phyloP scores from a whole-genome alignment of 768 basidiomycete species.

The Tricholoma sp. region DNA sequence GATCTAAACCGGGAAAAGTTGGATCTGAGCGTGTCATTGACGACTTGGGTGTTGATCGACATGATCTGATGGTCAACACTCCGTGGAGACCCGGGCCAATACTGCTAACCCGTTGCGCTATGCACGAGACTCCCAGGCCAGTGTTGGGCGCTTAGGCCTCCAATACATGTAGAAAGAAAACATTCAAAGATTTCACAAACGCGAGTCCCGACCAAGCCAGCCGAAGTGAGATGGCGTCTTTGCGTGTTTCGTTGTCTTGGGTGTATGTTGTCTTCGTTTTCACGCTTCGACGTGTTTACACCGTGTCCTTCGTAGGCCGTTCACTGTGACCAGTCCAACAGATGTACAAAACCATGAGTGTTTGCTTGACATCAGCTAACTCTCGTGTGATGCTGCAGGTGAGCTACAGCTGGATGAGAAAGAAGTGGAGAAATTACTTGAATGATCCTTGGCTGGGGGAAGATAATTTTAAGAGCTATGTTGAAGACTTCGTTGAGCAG shows the following conservation, averaged over 20 bases:
- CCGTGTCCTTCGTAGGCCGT: conserved; percentile 38
- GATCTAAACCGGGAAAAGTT: conserved; percentile 18
- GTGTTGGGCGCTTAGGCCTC: conserved; percentile 23
- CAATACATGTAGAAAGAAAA: background rate
- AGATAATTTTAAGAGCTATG: background rate
- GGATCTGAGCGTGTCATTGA: conserved; percentile 34
- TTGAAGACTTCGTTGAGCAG: background rate
- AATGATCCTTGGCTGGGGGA: background rate
- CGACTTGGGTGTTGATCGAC: conserved; percentile 19
- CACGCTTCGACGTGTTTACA: too few relatives aligned
- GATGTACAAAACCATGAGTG: conserved; percentile 8
- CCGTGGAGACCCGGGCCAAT: conserved; percentile 42
- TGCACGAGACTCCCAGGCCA: conserved; percentile 45
- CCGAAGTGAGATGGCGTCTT: conserved; percentile 53
- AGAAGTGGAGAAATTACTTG: background rate
- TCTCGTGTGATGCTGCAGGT: conserved; percentile 5
- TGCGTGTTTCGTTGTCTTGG: conserved; percentile 64
- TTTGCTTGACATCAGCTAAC: conserved; percentile 17
- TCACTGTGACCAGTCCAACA: conserved; percentile 32
- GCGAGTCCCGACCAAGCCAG: conserved; percentile 18
- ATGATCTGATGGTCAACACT: conserved; percentile 20
- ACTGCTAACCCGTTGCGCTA: conserved; percentile 41
- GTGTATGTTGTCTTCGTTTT: conserved; percentile 27
- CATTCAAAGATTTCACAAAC: conserved; percentile 8
- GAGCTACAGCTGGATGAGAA: background rate